These are phyloP conservation scores for Penicillium arizonense DNA, from an alignment of 495 filamentous ascomycete genomes.

Conservation along the genomic window DNA sequence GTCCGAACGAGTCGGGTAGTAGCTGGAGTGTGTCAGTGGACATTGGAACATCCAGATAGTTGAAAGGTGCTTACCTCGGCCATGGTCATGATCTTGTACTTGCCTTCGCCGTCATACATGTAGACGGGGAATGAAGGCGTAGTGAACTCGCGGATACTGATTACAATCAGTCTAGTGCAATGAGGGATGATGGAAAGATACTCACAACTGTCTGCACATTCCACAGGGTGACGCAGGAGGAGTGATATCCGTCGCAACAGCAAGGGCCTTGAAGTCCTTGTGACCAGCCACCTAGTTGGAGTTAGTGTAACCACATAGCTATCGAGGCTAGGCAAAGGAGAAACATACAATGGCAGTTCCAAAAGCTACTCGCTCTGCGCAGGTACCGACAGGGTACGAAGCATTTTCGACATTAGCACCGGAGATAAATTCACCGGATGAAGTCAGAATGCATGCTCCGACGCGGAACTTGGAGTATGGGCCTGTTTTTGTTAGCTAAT, in stretches of 20 bases:
- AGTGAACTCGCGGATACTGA: conserved; percentile 78
- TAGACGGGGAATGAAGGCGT: conserved; percentile 69
- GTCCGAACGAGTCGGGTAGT: conserved; percentile 72
- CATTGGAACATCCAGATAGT: not conserved
- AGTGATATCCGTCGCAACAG: conserved; percentile 77
- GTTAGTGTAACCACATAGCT: not conserved
- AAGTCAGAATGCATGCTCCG: conserved; percentile 73
- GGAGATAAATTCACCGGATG: conserved; percentile 56
- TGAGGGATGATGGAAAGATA: not conserved
- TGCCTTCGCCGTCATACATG: conserved; percentile 80
- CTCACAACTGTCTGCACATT: conserved; percentile 56
- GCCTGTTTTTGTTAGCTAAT: conserved; percentile 40
- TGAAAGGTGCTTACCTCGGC: conserved; percentile 56
- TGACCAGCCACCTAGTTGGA: conserved; percentile 56
- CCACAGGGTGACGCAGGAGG: conserved; percentile 73
- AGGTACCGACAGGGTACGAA: conserved; percentile 85
- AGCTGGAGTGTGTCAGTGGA: conserved; percentile 43
- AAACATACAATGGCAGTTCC: conserved; percentile 68
- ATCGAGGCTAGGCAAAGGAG: not conserved
- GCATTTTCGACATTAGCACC: conserved; percentile 97
- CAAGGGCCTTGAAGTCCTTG: conserved; percentile 73
- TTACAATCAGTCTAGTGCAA: not conserved
- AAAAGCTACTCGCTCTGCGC: conserved; percentile 87
- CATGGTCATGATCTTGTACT: conserved; percentile 68
- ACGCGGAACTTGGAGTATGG: conserved; percentile 95